Percentiles rank a stretch among this genome's conserved stretches.
phyloP scores from a whole-genome alignment of 2,329 filamentous ascomycete genomes.

The Akanthomyces dipterigenus region DNA sequence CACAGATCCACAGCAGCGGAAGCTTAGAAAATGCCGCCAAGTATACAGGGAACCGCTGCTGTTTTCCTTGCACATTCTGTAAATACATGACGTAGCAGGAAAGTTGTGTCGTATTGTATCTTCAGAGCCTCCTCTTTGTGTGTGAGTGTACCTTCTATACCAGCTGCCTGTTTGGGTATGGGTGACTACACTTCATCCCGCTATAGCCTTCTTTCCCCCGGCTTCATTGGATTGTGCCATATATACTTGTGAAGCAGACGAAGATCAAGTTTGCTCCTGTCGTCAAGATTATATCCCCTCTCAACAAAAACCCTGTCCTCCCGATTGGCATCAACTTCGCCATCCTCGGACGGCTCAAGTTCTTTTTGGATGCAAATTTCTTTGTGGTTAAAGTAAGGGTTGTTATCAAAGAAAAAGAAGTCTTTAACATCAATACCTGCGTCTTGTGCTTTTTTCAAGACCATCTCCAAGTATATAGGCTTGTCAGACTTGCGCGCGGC shows the following conservation, averaged over 20 bases:
- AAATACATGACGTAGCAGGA: too few species aligned
- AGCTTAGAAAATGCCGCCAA: too few species aligned
- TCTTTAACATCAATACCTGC: not conserved
- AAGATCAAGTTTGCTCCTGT: not conserved
- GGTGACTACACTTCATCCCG: not conserved
- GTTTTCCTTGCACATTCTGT: not conserved
- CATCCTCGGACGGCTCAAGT: not conserved
- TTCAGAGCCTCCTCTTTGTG: not conserved
- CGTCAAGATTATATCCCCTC: not conserved
- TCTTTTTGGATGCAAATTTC: not conserved
- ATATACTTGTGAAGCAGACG: conserved; percentile 1
- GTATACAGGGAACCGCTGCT: too few species aligned
- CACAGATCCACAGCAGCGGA: too few species aligned
- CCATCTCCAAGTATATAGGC: not conserved
- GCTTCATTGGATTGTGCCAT: conserved; percentile 1
- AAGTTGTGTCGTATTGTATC: too few species aligned
- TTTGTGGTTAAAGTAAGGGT: not conserved
- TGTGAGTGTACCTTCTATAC: not conserved
- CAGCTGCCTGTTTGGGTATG: not conserved
- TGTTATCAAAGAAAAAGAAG: not conserved
- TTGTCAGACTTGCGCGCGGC: conserved; percentile 1
- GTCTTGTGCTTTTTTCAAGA: not conserved
- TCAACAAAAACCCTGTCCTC: not conserved
- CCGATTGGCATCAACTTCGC: not conserved
- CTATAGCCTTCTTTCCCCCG: not conserved